Evolutionary conservation across 371 early-diverging fungal species (phyloP), one percentile per base, ranked within the genome.

Genomic region (Mucor lusitanicus): DNA sequence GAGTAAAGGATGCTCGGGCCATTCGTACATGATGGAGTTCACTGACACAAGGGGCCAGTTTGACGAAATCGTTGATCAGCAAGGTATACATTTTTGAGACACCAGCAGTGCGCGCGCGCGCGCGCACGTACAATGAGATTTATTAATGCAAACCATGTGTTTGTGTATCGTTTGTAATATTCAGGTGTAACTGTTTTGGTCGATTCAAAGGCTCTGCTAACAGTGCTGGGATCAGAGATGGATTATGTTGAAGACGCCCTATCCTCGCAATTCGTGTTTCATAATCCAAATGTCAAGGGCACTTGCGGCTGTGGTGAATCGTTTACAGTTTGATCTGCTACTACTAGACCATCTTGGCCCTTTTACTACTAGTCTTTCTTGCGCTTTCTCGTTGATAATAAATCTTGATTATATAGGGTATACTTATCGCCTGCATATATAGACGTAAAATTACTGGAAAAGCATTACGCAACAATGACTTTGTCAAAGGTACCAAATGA

Each of bases 281-380:
- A 92, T 68, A 98, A 98, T 74, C 98, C 98, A 21, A 98, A 98
- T 69, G 92, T 94, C 73, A 97, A 97, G 85, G 96, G 93, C 69
- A 89, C 91, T 54, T 97, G 97, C 72, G 97, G 97, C 15, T 97
- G 97, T 65, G 97, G 97, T 67, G 87, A 90, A 83, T 91, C 91
- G 64, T 97, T 97, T 78, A 83, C 90, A 70, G 85, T 90, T 2
- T 92, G 88, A 73, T 37, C 15, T 37, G 5, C 5, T 37, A 12
- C 5, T 37, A 13, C 37, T 13, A 37, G 7, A 8, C 5, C 33
- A 33, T 33, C 33, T 33, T 6, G 6, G 6, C 6, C 33, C 8
- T 33, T 8, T 33, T 8, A 3, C 33, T 33, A 4, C 30, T 30
- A 3, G 30, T n/a, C 2, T 30, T 30, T 30, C 30, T 3, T 6